Conservation (phyloP, 2,329 filamentous ascomycete species). For the Onygenales sp. region DNA sequence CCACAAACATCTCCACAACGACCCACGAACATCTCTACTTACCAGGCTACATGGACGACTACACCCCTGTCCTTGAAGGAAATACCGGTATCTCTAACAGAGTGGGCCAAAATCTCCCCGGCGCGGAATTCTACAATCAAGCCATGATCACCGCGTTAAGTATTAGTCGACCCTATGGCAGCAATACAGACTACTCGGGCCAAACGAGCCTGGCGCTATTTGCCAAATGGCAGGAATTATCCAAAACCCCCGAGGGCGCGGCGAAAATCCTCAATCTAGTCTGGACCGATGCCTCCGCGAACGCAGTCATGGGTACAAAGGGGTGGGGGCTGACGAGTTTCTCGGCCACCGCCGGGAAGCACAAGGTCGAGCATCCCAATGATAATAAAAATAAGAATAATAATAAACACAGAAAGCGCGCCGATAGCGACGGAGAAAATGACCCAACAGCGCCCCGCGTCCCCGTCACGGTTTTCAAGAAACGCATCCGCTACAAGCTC, state of each 20-base stretch:
- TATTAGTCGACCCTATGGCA: constrained; percentile 7
- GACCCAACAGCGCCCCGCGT: not conserved
- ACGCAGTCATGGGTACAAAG: constrained; percentile 31
- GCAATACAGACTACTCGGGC: constrained; percentile 25
- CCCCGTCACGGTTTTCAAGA: constrained; percentile 1
- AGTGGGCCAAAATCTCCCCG: constrained; percentile 22
- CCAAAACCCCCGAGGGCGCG: constrained; percentile 14
- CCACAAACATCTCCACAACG: not conserved
- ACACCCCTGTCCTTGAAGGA: not conserved
- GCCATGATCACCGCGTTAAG: constrained; percentile 13
- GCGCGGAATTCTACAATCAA: constrained; percentile 19
- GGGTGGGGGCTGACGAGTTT: constrained; percentile 3
- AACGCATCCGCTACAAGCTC: constrained; percentile 1
- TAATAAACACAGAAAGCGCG: not conserved
- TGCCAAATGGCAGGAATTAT: constrained; percentile 30
- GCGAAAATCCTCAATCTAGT: constrained; percentile 33
- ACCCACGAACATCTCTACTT: not conserved
- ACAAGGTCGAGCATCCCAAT: not conserved
- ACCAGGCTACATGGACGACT: not conserved
- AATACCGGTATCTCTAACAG: not conserved
- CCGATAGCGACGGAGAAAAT: not conserved
- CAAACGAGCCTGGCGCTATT: constrained; percentile 30
- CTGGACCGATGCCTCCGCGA: constrained; percentile 36
- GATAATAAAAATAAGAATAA: not conserved
- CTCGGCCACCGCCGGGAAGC: not conserved